A percentile compares a stretch with the other conserved stretches of the same genome.
phyloP scores from a whole-genome alignment of 2,329 filamentous ascomycete genomes.

The Talaromyces verruculosus region DNA sequence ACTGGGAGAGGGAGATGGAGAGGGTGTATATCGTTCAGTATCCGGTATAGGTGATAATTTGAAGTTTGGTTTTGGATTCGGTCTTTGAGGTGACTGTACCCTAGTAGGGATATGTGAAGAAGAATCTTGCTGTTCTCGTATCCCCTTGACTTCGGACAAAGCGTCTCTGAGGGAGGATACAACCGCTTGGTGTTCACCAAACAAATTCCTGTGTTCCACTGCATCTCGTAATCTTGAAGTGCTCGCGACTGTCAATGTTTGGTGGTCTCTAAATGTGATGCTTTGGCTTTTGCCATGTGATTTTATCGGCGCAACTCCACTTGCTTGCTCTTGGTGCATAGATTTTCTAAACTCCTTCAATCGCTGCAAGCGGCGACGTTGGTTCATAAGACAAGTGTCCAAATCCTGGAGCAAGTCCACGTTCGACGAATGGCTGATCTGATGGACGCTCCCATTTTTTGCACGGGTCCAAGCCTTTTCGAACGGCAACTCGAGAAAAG shows the following conservation, averaged over 20 bases:
- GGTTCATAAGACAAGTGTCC: conserved; percentile 64
- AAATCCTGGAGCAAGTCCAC: conserved; percentile 63
- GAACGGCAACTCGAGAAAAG: conserved; percentile 66
- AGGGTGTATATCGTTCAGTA: not conserved
- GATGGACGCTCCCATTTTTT: conserved; percentile 56
- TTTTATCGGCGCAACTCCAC: conserved; percentile 17
- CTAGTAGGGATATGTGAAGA: not conserved
- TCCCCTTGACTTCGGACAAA: conserved; percentile 33
- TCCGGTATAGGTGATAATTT: conserved; percentile 18
- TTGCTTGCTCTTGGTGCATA: conserved; percentile 24
- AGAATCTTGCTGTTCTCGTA: conserved; percentile 15
- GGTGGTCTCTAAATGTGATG: conserved; percentile 39
- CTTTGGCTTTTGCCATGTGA: conserved; percentile 15
- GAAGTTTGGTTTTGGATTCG: conserved; percentile 10
- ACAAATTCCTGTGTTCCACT: conserved; percentile 24
- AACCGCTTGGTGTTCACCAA: conserved; percentile 34
- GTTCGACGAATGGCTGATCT: conserved; percentile 29
- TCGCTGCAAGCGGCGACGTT: conserved; percentile 66
- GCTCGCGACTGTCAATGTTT: conserved; percentile 40
- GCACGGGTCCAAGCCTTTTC: conserved; percentile 70
- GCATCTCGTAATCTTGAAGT: conserved; percentile 38
- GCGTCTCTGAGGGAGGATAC: conserved; percentile 38
- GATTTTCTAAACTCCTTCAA: conserved; percentile 68
- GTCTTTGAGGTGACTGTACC: not conserved
- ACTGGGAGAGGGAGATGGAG: conserved; percentile 10